phyloP scores from a whole-genome alignment of 495 filamentous ascomycete genomes.

The Aspergillus funiculosus region DNA sequence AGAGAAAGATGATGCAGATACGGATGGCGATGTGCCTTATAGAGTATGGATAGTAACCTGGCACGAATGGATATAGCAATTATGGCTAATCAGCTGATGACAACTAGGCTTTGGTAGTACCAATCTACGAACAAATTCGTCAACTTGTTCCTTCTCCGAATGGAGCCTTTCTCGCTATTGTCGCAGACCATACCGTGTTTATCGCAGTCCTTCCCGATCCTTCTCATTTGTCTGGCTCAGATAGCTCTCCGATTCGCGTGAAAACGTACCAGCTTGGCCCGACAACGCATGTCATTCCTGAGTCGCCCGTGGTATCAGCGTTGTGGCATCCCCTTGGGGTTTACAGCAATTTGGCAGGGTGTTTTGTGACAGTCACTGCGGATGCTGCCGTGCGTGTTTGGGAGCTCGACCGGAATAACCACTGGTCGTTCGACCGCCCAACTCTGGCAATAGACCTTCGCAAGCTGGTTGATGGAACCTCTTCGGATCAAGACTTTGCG shows the following conservation, averaged over 20 bases:
- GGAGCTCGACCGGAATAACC: conserved; percentile 73
- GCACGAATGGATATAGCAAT: not conserved
- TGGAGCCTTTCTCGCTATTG: conserved; percentile 70
- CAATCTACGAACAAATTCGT: conserved; percentile 67
- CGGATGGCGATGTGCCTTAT: conserved; percentile 20
- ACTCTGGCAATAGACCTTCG: conserved; percentile 73
- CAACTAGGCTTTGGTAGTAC: conserved; percentile 59
- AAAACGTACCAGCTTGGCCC: conserved; percentile 83
- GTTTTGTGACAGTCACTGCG: conserved; percentile 75
- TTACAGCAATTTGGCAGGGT: conserved; percentile 49
- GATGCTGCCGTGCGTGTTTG: conserved; percentile 82
- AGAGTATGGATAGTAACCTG: conserved; percentile 27
- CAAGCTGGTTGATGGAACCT: conserved; percentile 73
- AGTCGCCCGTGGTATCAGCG: conserved; percentile 67
- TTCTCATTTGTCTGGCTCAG: conserved; percentile 59
- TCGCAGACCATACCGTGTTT: conserved; percentile 78
- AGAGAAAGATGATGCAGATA: conserved; percentile 9
- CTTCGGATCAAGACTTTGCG: conserved; percentile 67
- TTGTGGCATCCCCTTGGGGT: conserved; percentile 85
- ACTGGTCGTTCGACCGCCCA: conserved; percentile 79
- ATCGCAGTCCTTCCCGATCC: conserved; percentile 73
- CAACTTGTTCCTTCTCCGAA: conserved; percentile 78
- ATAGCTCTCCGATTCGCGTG: conserved; percentile 59
- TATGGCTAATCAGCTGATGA: conserved; percentile 8
- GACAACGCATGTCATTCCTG: conserved; percentile 78